These are phyloP conservation scores for Acanthamoeba lugdunensis DNA, from an alignment of 208 protist species.

Conservation along the genomic window DNA sequence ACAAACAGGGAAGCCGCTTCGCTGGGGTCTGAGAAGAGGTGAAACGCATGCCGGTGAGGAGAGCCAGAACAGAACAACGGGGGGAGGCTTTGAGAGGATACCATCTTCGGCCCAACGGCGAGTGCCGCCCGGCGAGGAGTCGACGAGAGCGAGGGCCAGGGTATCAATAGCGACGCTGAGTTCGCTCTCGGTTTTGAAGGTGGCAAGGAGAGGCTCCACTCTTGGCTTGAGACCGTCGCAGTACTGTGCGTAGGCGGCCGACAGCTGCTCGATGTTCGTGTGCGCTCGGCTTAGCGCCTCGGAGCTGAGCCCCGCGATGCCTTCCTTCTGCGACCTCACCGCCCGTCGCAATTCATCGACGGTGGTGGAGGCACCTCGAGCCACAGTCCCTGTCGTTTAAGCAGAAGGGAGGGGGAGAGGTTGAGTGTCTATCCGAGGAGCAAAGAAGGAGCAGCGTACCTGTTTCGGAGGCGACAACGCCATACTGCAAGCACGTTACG, in stretches of 20 bases:
- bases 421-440: too few species aligned
- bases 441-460: background rate
- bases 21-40: background rate
- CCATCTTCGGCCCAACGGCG: conserved; percentile 51
- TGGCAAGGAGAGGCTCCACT: background rate
- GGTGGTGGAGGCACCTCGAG: background rate
- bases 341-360: background rate
- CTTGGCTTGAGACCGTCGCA: background rate
- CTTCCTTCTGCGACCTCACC: background rate
- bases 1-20: conserved; percentile 47
- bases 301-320: background rate
- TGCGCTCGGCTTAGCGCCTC: background rate
- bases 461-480: conserved; percentile 6
- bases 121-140: conserved; percentile 38
- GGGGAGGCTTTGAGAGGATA: background rate
- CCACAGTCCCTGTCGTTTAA: background rate
- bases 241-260: conserved; percentile 37
- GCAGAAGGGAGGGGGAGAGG: background rate
- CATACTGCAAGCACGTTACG: conserved; percentile 8
- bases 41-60: background rate
- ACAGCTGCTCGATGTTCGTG: conserved; percentile 13
- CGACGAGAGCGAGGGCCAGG: conserved; percentile 8
- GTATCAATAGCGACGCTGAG: conserved; percentile 21
- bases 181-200: conserved; percentile 1
- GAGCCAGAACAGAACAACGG: background rate